Conservation (phyloP, 129 eudicot species). For the Daucus carota region DH1_v3.0 NC_030389.2:44406501-44407000, state of each 20-base stretch:
- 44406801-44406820: slow-evolving; percentile 78
- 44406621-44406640: slow-evolving; percentile 68
- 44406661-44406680: slow-evolving; percentile 66
- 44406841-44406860: slow-evolving; percentile 66
- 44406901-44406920: neutral
- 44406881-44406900: neutral
- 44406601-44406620: slow-evolving; percentile 60
- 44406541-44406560: no score
- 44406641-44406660: slow-evolving; percentile 67
- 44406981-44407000: slow-evolving; percentile 72
- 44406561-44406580: neutral
- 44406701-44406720: slow-evolving; percentile 78
- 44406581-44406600: neutral
- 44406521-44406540: no score
- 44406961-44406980: slow-evolving; percentile 95
- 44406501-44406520: neutral
- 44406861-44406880: neutral
- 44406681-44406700: slow-evolving; percentile 67
- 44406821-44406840: slow-evolving; percentile 61
- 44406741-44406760: slow-evolving; percentile 90
- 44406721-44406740: slow-evolving; percentile 77
- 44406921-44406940: slow-evolving; percentile 6
- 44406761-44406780: slow-evolving; percentile 67
- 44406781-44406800: slow-evolving; percentile 55
- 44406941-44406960: slow-evolving; percentile 72